Base-by-base conservation (phyloP, 1,284 basidiomycete genomes). In the Ceratobasidium sp. region DNA sequence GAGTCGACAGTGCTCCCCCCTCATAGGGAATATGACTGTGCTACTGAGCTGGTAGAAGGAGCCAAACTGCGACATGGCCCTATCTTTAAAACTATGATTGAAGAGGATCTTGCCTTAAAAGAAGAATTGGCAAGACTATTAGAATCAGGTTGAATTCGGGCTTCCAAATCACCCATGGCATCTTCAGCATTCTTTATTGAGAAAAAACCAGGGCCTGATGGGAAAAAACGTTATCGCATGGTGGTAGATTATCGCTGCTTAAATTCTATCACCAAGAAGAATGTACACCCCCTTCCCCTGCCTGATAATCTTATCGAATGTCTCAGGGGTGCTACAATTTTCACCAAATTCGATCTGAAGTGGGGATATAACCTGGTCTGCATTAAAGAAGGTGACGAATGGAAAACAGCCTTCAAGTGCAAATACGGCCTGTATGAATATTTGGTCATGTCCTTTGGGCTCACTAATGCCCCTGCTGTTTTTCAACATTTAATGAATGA, bases 201-300 rank as follows among this genome's bases (percentile, higher is more conserved):
- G 33, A 69, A 69, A 29, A 70, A 60, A 25, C n/a, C n/a, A n/a
- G n/a, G n/a, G n/a, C n/a, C 29, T 23, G 47, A 56, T 8, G 11
- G 33, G 33, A 36, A 36, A 36, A 21, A 49, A 46, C 4, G 41
- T 53, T 54, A 7, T 72, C 30, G 58, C 1, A 68, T 71, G 44
- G 60, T 56, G 36, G 39, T 62, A 8, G 58, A 69, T 19, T 71
- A 71, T 56, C 53, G 58, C 1, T 19, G 23, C 14, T 49, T 71
- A 9, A 71, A 71, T 39, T n/a, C 27, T 9, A 66, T 69, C n/a
- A 69, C 67, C 2, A 42, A 47, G 14, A 69, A 69, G 30, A 69
- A 71, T 56, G 23, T 36, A 3, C 67, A 70, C 29, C 33, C 33
- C 4, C 4, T 36, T 5, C 33, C 33, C 4, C 33, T 36, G 33